Evolutionary conservation across 2,329 filamentous ascomycete species (phyloP).

Genomic region (Pseudogymnoascus sp.): DNA sequence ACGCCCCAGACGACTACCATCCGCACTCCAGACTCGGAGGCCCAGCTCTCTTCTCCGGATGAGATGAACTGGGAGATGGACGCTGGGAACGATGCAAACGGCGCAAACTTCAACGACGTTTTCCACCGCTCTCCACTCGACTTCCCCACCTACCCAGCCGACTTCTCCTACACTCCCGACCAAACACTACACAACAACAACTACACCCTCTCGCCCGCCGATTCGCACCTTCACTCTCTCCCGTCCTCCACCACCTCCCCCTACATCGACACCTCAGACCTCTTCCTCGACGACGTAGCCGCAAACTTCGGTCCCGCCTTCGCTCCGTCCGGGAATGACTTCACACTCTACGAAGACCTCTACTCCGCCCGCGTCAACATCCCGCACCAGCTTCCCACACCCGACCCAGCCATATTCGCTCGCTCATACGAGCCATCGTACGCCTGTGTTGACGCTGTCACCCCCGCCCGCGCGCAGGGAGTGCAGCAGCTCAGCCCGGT

Average conservation of each 20-base stretch:
- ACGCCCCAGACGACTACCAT: slow-evolving; percentile 51
- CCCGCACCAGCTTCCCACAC: slow-evolving; percentile 44
- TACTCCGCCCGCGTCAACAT: slow-evolving; percentile 45
- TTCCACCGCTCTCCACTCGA: slow-evolving; percentile 31
- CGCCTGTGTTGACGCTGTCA: not conserved
- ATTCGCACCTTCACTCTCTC: slow-evolving; percentile 1
- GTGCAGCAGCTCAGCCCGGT: slow-evolving; percentile 58
- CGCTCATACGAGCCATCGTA: slow-evolving; percentile 20
- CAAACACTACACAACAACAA: slow-evolving; percentile 10
- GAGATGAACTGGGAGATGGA: slow-evolving; percentile 21
- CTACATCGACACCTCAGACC: slow-evolving; percentile 32
- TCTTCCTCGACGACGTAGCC: slow-evolving; percentile 45
- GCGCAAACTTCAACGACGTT: slow-evolving; percentile 26
- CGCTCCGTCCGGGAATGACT: slow-evolving; percentile 38
- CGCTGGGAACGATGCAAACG: not conserved
- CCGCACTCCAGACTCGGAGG: slow-evolving; percentile 51
- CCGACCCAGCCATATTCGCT: slow-evolving; percentile 31
- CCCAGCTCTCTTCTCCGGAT: slow-evolving; percentile 23
- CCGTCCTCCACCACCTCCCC: slow-evolving; percentile 24
- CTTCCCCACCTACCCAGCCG: slow-evolving; percentile 33
- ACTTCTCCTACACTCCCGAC: not conserved
- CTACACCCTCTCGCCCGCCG: slow-evolving; percentile 3
- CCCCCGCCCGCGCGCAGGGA: slow-evolving; percentile 17
- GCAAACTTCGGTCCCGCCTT: slow-evolving; percentile 43
- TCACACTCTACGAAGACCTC: slow-evolving; percentile 55